These are phyloP conservation scores for Epichloe amarillans DNA, from an alignment of 2,329 filamentous ascomycete species.

Conservation along the genomic window DNA sequence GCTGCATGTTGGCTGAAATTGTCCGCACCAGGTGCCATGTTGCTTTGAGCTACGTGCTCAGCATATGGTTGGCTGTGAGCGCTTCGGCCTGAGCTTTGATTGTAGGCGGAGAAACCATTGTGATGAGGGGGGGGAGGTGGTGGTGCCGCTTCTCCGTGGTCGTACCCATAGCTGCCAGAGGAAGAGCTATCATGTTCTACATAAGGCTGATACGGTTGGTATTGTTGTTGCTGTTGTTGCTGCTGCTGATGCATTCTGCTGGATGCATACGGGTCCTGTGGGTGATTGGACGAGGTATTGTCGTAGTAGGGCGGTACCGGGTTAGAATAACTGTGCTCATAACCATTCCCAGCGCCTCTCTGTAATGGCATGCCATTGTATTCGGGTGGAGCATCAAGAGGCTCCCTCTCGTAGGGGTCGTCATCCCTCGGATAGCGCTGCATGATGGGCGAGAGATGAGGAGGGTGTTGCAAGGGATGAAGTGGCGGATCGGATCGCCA, in stretches of 20 bases:
- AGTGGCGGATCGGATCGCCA: neutral
- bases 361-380: neutral
- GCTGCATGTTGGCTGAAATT: conserved; percentile 50
- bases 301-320: conserved; percentile 16
- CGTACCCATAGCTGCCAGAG: neutral
- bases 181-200: neutral
- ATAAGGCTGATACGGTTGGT: neutral
- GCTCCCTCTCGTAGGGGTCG: conserved; percentile 21
- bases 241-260: neutral
- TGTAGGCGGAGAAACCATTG: conserved; percentile 13
- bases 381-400: conserved; percentile 15
- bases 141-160: neutral
- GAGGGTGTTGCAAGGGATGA: too few species aligned
- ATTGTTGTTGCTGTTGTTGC: neutral
- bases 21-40: conserved; percentile 49
- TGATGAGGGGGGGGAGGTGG: conserved; percentile 9
- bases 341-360: conserved; percentile 9
- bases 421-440: conserved; percentile 18
- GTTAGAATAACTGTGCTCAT: conserved; percentile 5
- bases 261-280: neutral
- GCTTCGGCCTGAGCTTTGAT: conserved; percentile 6
- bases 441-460: conserved; percentile 12
- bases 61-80: conserved; percentile 15
- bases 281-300: conserved; percentile 10
- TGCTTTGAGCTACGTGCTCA: conserved; percentile 14